Evolutionary conservation across 306 rosid genomes (phyloP), one percentile per base, ranked within the genome.

Genomic region (Cyamopsis tetragonoloba): DNA sequence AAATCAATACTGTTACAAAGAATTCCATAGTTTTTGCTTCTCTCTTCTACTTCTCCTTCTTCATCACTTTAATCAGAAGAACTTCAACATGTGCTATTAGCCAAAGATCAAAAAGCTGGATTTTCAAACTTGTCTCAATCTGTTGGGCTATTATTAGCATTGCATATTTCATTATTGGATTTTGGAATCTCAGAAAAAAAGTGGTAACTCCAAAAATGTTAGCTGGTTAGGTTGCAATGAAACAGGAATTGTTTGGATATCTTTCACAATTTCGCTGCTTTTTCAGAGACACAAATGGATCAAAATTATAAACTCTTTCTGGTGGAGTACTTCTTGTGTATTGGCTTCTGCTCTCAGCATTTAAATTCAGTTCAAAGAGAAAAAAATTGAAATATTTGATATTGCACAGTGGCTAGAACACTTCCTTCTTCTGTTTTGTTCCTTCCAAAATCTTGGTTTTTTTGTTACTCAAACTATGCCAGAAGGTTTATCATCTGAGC

Each of bases 111-210:
- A 82, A 62, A 63, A 77, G 56, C 14, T 61, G 79, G 77, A 4
- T 71, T 49, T 73, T 48, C 35, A 1, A 27, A n/a, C 13, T 66
- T 63, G 79, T 74, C 20, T 80, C 91, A 67, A 14, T 82, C 13
- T 80, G 75, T 39, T 86, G 86, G 60, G 77, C 59, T 60, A 48
- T 80, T 49, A 30, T 70, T 41, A 39, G 91, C 72, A 47, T 81
- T 78, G 71, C 71, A 18, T 78, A 75, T 76, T 66, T 84, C 4
- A 46, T 46, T 22, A 54, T 47, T 53, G 83, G 81, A 26, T 72
- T 88, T 8, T 70, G 73, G 80, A 68, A 62, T 75, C 66, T 81
- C 22, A 70, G 62, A 12, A 69, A 35, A 9, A 54, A 79, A 70
- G n/a, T 18, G 35, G 17, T 8, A 6, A 39, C 18, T 14, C 14